phyloP scores from a whole-genome alignment of 1,139 yeast species.

The Protomyces inouyei region DNA sequence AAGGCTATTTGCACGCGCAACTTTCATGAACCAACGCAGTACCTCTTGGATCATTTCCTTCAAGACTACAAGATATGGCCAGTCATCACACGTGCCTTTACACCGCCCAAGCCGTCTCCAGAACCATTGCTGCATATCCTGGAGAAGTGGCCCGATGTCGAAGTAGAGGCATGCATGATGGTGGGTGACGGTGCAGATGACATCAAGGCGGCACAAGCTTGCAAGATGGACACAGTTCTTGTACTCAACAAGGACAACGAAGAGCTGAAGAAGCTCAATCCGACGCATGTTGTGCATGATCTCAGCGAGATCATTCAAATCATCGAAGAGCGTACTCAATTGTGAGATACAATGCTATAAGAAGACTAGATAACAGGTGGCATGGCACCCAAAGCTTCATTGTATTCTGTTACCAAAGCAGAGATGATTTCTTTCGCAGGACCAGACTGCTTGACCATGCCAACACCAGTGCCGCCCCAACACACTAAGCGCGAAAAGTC shows the following conservation, averaged over 20 bases:
- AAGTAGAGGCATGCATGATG: constrained; percentile 52
- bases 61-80: constrained; percentile 48
- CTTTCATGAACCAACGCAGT: constrained; percentile 43
- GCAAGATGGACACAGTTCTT: constrained; percentile 55
- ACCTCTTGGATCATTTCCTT: constrained; percentile 47
- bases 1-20: constrained; percentile 61
- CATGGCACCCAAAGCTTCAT: constrained; percentile 6
- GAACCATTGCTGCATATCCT: constrained; percentile 56
- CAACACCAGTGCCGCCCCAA: constrained; percentile 32
- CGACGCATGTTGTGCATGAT: constrained; percentile 13
- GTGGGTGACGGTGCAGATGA: constrained; percentile 67
- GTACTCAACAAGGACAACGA: constrained; percentile 35
- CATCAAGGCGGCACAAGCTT: constrained; percentile 54
- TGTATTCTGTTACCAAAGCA: constrained; percentile 16
- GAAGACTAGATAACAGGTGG: neutral
- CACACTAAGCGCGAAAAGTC: constrained; percentile 29
- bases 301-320: constrained; percentile 15
- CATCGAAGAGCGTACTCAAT: neutral
- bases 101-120: constrained; percentile 63
- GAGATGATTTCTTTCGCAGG: constrained; percentile 29
- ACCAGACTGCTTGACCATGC: constrained; percentile 24
- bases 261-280: neutral
- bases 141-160: constrained; percentile 41
- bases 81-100: constrained; percentile 53
- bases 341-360: neutral